Evolutionary conservation across 805 yeast genomes (phyloP).

Genomic region (Ascoidea asiatica): DNA sequence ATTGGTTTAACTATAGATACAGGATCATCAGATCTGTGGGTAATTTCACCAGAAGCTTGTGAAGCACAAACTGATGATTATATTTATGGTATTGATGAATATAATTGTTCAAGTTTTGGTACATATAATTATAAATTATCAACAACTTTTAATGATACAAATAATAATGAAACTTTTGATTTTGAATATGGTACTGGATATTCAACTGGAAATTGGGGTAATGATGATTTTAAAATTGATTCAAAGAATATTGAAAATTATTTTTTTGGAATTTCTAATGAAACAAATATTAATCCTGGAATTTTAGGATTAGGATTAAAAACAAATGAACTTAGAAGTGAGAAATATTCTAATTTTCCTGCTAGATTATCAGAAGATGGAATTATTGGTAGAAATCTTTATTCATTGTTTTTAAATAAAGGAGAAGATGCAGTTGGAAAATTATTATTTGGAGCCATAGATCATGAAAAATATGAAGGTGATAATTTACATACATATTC

Average conservation of each 20-base stretch:
- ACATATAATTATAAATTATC: neutral
- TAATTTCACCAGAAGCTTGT: constrained; percentile 20
- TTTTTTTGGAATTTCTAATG: neutral
- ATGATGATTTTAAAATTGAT: neutral
- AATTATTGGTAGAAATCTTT: constrained; percentile 24
- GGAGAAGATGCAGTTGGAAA: constrained; percentile 18
- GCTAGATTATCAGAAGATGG: constrained; percentile 24
- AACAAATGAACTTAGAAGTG: neutral
- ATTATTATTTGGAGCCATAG: constrained; percentile 31
- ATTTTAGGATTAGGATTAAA: neutral
- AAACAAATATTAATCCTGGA: neutral
- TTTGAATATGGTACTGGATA: neutral
- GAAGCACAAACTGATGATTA: constrained; percentile 9
- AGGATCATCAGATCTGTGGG: constrained; percentile 21
- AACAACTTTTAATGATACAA: neutral
- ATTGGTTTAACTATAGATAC: constrained; percentile 16
- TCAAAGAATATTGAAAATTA: too few relatives aligned
- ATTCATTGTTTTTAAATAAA: constrained; percentile 31
- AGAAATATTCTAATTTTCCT: constrained; percentile 17
- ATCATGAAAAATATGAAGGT: constrained; percentile 25
- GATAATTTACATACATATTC: constrained; percentile 20
- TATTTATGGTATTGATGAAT: neutral
- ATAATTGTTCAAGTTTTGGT: neutral
- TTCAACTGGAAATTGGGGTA: neutral
- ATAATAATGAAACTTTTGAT: too few relatives aligned